These are phyloP conservation scores for Rhynchospora pubera DNA, from an alignment of 176 grass and related monocot genomes.

Conservation along the genomic window DNA sequence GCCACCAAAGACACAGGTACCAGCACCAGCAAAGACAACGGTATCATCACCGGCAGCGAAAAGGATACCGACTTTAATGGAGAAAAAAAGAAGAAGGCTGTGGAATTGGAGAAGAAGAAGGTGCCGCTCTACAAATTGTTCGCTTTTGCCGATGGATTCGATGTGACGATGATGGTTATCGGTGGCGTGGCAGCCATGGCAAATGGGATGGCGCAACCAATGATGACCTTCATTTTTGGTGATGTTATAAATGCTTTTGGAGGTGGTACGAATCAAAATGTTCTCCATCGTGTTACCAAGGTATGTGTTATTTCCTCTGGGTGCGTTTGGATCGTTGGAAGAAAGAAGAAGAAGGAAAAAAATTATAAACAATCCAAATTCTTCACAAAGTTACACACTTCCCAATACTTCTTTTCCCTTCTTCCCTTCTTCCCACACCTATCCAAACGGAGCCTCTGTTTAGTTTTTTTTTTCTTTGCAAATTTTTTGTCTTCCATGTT, in stretches of 20 bases:
- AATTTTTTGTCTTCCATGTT: neutral
- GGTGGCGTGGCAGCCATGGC: conserved; percentile 33
- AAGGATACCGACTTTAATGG: neutral
- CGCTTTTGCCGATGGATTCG: conserved; percentile 43
- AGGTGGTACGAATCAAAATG: neutral
- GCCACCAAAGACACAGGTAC: neutral
- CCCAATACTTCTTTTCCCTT: too few species aligned
- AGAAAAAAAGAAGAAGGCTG: neutral
- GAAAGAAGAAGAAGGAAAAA: too few species aligned
- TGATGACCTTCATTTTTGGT: conserved; percentile 74
- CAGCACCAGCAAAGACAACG: neutral
- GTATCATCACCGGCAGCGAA: neutral
- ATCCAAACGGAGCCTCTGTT: too few species aligned
- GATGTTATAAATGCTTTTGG: conserved; percentile 66
- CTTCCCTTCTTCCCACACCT: too few species aligned
- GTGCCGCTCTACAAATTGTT: conserved; percentile 49
- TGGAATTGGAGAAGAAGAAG: conserved; percentile 6
- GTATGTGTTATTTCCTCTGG: conserved; percentile 6
- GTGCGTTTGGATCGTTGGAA: too few species aligned
- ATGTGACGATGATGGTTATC: conserved; percentile 48
- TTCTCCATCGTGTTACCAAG: conserved; percentile 43
- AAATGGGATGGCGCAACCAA: conserved; percentile 53
- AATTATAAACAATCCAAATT: too few species aligned
- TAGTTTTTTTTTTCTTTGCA: neutral
- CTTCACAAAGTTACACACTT: too few species aligned